Conservation (phyloP, 148 eudicot genomes). For the Salicornia ramosissima region DNA sequence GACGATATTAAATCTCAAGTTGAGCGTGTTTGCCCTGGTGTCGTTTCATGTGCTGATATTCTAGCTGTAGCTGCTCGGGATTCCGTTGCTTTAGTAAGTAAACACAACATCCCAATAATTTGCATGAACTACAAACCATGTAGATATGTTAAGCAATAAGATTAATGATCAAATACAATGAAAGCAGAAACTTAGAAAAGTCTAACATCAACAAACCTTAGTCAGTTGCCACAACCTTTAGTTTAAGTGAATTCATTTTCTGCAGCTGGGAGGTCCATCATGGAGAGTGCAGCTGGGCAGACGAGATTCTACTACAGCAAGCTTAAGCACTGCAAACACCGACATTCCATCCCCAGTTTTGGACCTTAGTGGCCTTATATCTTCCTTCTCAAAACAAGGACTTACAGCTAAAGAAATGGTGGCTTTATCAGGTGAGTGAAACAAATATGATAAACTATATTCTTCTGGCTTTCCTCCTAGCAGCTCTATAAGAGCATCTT, state of each 20-base stretch:
- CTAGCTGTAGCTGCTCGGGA: slow-evolving; percentile 38
- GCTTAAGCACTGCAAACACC: slow-evolving; percentile 30
- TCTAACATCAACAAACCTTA: not conserved
- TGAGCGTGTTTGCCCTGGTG: slow-evolving; percentile 35
- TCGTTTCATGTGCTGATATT: slow-evolving; percentile 41
- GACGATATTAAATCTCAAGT: slow-evolving; percentile 32
- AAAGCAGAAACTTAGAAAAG: not conserved
- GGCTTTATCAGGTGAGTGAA: slow-evolving; percentile 42
- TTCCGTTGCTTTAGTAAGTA: slow-evolving; percentile 38
- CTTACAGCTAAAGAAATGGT: slow-evolving; percentile 48
- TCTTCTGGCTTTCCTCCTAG: too few relatives aligned
- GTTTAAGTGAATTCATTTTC: not conserved
- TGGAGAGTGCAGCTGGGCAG: slow-evolving; percentile 23
- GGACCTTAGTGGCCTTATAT: slow-evolving; percentile 34
- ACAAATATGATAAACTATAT: too few relatives aligned
- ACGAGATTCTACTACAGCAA: slow-evolving; percentile 37
- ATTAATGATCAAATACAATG: not conserved
- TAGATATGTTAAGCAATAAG: too few relatives aligned
- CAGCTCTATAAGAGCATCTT: too few relatives aligned
- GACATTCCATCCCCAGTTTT: slow-evolving; percentile 44
- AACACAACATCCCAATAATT: not conserved
- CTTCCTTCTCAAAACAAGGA: slow-evolving; percentile 52
- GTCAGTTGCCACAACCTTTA: too few relatives aligned
- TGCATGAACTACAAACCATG: not conserved
- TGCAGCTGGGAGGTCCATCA: slow-evolving; percentile 20